A percentile compares a stretch with the other conserved stretches of the same genome.
Conservation (phyloP, 306 rosid genomes). For the Alnus rubra region DNA sequence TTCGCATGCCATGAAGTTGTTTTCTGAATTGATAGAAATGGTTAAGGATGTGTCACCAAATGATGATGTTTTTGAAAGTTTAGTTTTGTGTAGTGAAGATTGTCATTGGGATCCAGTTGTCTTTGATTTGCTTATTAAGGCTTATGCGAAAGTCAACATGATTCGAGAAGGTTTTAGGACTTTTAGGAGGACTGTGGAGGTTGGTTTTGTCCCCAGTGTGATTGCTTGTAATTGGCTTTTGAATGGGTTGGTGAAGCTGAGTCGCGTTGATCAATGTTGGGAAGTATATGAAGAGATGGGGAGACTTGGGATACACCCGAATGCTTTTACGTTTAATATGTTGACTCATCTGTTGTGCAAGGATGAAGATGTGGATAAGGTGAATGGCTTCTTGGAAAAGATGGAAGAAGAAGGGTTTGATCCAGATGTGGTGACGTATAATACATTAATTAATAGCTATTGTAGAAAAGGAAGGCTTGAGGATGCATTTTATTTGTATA, state of each 20-base stretch:
- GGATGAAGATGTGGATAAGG: constrained; percentile 62
- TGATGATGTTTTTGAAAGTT: constrained; percentile 50
- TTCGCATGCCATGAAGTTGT: constrained; percentile 58
- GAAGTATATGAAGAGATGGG: constrained; percentile 85
- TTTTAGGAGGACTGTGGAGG: constrained; percentile 53
- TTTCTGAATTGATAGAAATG: constrained; percentile 60
- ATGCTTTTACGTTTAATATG: constrained; percentile 72
- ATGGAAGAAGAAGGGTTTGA: constrained; percentile 96
- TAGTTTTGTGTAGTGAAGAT: constrained; percentile 51
- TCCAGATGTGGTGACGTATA: constrained; percentile 78
- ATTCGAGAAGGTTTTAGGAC: constrained; percentile 56
- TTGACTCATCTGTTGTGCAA: constrained; percentile 75
- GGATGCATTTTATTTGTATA: constrained; percentile 75
- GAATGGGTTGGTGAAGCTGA: constrained; percentile 58
- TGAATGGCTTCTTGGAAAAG: constrained; percentile 70
- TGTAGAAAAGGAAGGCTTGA: constrained; percentile 71
- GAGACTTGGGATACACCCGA: constrained; percentile 72
- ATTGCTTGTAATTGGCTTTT: constrained; percentile 67
- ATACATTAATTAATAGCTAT: constrained; percentile 72
- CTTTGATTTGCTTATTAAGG: constrained; percentile 82
- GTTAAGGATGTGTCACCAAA: constrained; percentile 30
- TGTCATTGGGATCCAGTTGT: constrained; percentile 84
- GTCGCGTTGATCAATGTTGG: constrained; percentile 65
- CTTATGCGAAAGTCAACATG: constrained; percentile 69
- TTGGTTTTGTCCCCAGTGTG: constrained; percentile 68